phyloP scores from a whole-genome alignment of 257 asterid species.

The Marsdenia floribunda region DNA sequence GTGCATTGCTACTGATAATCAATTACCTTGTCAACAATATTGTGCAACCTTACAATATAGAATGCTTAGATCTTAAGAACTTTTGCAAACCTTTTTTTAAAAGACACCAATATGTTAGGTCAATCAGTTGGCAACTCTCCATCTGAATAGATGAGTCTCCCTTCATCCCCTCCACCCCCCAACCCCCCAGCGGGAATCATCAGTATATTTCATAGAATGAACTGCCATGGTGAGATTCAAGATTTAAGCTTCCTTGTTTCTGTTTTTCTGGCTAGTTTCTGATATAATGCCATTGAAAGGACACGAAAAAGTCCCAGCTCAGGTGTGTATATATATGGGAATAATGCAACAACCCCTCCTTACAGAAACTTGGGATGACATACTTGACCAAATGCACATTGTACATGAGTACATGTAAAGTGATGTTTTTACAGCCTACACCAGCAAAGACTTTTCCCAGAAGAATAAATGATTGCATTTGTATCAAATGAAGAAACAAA shows the following conservation, averaged over 20 bases:
- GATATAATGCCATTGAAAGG: not conserved
- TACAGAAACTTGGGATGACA: not conserved
- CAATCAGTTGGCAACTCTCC: conserved; percentile 20
- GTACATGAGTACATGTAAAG: not conserved
- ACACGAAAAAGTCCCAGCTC: not conserved
- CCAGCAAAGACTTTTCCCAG: not conserved
- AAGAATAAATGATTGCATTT: not conserved
- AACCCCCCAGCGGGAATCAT: not conserved
- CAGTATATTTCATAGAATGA: not conserved
- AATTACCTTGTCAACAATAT: not conserved
- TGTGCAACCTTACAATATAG: not conserved
- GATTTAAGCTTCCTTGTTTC: not conserved
- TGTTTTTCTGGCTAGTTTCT: not conserved
- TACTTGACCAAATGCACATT: not conserved
- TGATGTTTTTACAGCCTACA: not conserved
- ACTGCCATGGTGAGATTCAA: not conserved
- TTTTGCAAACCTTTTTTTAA: conserved; percentile 3
- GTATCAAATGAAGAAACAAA: not conserved
- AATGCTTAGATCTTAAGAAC: conserved; percentile 21
- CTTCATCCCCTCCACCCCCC: too few species aligned
- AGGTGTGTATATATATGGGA: too few species aligned
- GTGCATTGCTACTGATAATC: not conserved
- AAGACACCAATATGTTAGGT: conserved; percentile 13
- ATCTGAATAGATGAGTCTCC: conserved; percentile 17
- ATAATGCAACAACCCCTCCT: not conserved